Percentiles rank a stretch among this genome's conserved stretches.
These are phyloP conservation scores for Tulasnella sp. DNA, from an alignment of 768 basidiomycete species.

Conservation along the genomic window DNA sequence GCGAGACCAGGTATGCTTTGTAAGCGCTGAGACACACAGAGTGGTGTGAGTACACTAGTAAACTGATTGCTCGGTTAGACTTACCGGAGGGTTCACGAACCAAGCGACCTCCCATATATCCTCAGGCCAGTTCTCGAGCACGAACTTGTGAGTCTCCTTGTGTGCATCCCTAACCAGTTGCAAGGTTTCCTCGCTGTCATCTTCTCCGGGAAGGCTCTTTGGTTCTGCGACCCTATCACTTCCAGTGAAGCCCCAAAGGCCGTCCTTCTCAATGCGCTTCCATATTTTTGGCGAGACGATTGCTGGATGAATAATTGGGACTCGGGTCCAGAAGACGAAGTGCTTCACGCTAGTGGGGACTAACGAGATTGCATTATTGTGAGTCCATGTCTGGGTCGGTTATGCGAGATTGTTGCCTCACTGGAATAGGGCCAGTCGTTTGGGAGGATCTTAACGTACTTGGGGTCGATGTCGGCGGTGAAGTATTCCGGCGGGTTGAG, in stretches of 20 bases:
- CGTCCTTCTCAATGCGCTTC: constrained; percentile 60
- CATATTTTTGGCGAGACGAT: constrained; percentile 44
- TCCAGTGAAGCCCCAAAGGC: constrained; percentile 75
- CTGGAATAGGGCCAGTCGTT: constrained; percentile 91
- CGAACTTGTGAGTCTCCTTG: constrained; percentile 58
- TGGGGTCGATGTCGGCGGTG: constrained; percentile 54
- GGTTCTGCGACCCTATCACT: constrained; percentile 45
- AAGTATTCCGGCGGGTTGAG: constrained; percentile 53
- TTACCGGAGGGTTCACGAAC: constrained; percentile 85
- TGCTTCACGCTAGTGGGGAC: constrained; percentile 74
- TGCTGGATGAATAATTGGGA: constrained; percentile 64
- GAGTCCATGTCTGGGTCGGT: not conserved
- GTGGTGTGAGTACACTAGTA: constrained; percentile 13
- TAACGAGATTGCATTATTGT: constrained; percentile 25
- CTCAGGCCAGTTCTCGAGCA: constrained; percentile 64
- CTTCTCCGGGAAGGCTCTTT: constrained; percentile 44
- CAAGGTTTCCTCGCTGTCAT: constrained; percentile 32
- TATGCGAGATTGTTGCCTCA: constrained; percentile 36
- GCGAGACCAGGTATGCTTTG: constrained; percentile 79
- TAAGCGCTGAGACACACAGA: constrained; percentile 51
- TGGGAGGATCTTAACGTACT: constrained; percentile 64
- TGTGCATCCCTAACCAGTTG: constrained; percentile 42
- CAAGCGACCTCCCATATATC: constrained; percentile 84
- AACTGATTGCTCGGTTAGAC: constrained; percentile 34
- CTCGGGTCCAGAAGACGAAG: constrained; percentile 69